phyloP scores from a whole-genome alignment of 2,329 filamentous ascomycete species.

The Alternaria dauci region DNA sequence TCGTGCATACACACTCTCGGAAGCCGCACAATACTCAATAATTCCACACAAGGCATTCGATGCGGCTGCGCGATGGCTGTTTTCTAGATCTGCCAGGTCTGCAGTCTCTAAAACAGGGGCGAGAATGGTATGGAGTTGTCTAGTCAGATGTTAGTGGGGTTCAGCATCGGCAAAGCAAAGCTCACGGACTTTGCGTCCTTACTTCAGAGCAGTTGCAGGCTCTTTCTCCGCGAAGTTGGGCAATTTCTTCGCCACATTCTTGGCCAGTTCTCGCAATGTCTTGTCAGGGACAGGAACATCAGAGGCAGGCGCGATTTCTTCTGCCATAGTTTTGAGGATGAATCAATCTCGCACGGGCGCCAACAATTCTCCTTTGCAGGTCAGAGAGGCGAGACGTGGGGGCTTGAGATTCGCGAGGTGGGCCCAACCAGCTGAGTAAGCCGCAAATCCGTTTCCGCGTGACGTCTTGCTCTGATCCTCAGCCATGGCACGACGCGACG shows the following conservation, averaged over 20 bases:
- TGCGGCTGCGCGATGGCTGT: constrained; percentile 56
- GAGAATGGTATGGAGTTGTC: constrained; percentile 40
- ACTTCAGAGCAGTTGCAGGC: constrained; percentile 43
- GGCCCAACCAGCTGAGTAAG: constrained; percentile 4
- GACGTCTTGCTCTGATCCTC: neutral
- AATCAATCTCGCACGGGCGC: constrained; percentile 4
- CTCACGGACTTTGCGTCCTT: constrained; percentile 50
- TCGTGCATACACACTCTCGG: constrained; percentile 35
- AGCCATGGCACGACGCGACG: neutral
- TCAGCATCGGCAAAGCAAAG: constrained; percentile 23
- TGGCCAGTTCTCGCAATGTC: constrained; percentile 38
- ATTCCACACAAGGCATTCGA: constrained; percentile 58
- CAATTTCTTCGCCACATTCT: constrained; percentile 34
- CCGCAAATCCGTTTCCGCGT: constrained; percentile 6
- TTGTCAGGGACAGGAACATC: constrained; percentile 37
- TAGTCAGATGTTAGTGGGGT: constrained; percentile 33
- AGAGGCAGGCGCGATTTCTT: constrained; percentile 1
- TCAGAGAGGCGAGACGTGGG: neutral
- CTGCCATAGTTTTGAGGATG: constrained; percentile 17
- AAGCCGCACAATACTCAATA: constrained; percentile 52
- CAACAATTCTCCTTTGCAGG: neutral
- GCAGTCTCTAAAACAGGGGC: constrained; percentile 46
- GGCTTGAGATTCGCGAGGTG: constrained; percentile 8
- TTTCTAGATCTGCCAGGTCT: constrained; percentile 39
- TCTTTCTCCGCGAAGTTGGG: constrained; percentile 38